Base-by-base conservation (phyloP, 208 protist species). In the Acanthamoeba quina region DNA sequence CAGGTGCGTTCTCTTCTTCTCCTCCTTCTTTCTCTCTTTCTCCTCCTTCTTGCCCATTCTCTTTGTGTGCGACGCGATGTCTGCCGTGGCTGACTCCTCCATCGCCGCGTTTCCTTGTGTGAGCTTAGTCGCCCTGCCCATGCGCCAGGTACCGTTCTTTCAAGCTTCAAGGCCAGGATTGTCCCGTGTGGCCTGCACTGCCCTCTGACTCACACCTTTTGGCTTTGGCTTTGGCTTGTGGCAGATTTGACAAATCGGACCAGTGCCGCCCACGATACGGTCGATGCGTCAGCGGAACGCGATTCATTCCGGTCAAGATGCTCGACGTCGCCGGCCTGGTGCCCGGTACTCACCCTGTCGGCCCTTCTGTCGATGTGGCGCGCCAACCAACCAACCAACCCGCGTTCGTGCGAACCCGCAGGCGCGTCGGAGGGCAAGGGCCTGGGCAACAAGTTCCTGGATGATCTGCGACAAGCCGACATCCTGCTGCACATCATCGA, bases 281-380 rank as follows among this genome's bases (percentile, higher is more conserved):
- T 3, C 54, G 86, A 26, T 97, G 96, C 93, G 64, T 94, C 5
- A 72, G 96, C 24, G 96, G 96, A 37, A 94, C 62, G 10, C 74
- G 96, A 56, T 95, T 78, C 83, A 95, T 97, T 56, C 96, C 96
- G 5, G 95, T 97, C 21, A 97, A 97, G 47, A 94, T 97, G 94
- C 93, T 97, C 7, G 96, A 97, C 72, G 95, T 97, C 9, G 96
- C 96, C 34, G 96, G 96, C 66, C 89, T 97, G 13, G 95, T 97
- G 37, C 96, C 96, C 4, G 96, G 96, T 94, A 66, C 41, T 3
- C 17, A 5, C 37, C 68, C 54, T 21, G 19, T 58, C 1, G 3
- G 41, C 41, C 41, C 41, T 10, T 47, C 54, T 1, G 2, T 47
- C 41, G 41, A 47, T 47, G 41, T 47, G 54, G 54, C 54, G 19